Evolutionary conservation across 352 stramenopile species (phyloP), one percentile per base, ranked within the genome.

Genomic region (Globisporangium alternatum): DNA sequence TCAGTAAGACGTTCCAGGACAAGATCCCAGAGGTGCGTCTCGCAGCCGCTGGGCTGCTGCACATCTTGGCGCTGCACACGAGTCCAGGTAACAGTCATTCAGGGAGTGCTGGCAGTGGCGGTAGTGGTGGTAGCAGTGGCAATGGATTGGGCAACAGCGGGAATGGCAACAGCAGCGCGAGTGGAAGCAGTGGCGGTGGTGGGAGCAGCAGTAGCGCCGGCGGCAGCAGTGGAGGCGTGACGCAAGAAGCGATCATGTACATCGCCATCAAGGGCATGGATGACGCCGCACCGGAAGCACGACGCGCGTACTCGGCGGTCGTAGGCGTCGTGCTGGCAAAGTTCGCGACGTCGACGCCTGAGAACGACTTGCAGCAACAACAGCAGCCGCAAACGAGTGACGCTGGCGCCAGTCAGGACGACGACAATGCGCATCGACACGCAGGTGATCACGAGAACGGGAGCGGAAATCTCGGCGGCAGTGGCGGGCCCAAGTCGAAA

Each of bases 271-370:
- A 96, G 33, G 84, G 82, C 0, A 88, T 96, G 75, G 88, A 95
- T 28, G 88, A 96, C 65, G 59, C 56, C 7, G 62, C 83, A 10
- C 82, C 84, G 0, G 86, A 93, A 61, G 78, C 72, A 5, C 78
- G 84, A 47, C 77, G 79, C 33, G 80, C 78, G 13, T 90, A 76
- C 53, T 74, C 86, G 4, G 79, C 87, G 5, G 80, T 91, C 19
- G 81, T 93, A 0, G 88, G 88, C 5, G 77, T 86, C n/a, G 80
- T 91, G 52, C 74, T 94, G 43, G 86, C 86, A 7, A 91, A 94
- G 44, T 91, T 86, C 44, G 77, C 81, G 8, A 83, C 74, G 3
- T 72, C 70, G 30, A 77, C 78, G 0, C 76, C 74, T 25, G 73
- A 90, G 52, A 65, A 71, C 3, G 76, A 90, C 41, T 55, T 88